Evolutionary conservation across 768 basidiomycete genomes (phyloP).

Genomic region (Boletus pseudo-olivaceus): DNA sequence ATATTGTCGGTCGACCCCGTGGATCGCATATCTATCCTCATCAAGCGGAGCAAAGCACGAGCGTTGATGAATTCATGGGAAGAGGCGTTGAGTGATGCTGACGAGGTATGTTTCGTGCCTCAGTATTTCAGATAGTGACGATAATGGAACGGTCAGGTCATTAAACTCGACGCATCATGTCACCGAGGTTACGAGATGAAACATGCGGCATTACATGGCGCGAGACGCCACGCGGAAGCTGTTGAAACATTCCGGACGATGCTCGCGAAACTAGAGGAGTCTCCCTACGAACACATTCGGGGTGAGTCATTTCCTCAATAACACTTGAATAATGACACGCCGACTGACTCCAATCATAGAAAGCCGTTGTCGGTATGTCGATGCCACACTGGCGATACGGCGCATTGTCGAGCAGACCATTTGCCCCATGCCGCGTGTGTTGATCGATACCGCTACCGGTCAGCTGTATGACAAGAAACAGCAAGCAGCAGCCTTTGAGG

Average conservation of each 20-base stretch:
- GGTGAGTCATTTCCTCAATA: not conserved
- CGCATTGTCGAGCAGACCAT: not conserved
- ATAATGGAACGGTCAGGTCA: not conserved
- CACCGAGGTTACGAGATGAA: constrained; percentile 2
- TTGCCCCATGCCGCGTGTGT: not conserved
- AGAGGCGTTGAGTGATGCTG: not conserved
- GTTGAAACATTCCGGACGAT: not conserved
- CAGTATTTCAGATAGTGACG: not conserved
- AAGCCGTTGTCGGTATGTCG: not conserved
- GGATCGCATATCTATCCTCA: not conserved
- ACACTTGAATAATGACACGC: too few relatives aligned
- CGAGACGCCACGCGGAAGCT: not conserved
- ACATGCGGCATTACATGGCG: not conserved
- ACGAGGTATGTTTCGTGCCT: not conserved
- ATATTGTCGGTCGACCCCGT: not conserved
- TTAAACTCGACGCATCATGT: not conserved
- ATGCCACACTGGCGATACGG: not conserved
- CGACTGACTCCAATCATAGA: not conserved
- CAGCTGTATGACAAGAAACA: not conserved
- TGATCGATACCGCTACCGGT: not conserved
- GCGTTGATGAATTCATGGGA: not conserved
- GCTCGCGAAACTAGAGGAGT: not conserved
- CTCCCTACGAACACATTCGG: not conserved
- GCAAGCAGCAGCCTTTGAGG: not conserved
- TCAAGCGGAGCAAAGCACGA: not conserved